These are phyloP conservation scores for Gentiana macrophylla DNA, from an alignment of 257 asterid species.

Conservation along the genomic window DNA sequence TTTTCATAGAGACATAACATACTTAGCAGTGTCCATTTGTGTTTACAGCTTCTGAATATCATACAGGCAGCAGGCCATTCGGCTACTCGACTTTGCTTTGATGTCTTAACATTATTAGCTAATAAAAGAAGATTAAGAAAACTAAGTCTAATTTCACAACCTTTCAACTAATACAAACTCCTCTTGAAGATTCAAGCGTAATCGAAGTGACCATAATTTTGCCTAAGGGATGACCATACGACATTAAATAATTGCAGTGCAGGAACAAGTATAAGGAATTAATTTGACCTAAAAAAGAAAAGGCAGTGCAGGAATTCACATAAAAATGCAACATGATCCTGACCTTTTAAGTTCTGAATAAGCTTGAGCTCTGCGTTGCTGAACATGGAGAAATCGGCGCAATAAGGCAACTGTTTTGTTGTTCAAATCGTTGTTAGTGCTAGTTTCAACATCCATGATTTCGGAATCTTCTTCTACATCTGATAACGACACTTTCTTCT, in stretches of 20 bases:
- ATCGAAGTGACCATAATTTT: neutral
- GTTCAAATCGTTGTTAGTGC: slow-evolving; percentile 1
- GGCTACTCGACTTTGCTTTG: no score
- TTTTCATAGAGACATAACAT: no score
- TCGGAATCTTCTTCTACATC: slow-evolving; percentile 26
- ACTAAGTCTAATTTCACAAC: neutral
- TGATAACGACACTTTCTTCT: slow-evolving; percentile 45
- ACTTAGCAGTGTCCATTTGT: no score
- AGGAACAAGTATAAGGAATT: no score
- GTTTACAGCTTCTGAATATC: no score
- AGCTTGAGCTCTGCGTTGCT: slow-evolving; percentile 83
- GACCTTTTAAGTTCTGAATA: slow-evolving; percentile 83
- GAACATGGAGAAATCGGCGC: slow-evolving; percentile 62
- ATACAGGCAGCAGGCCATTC: no score
- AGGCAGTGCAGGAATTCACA: neutral
- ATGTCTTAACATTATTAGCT: no score
- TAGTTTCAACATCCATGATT: slow-evolving; percentile 7
- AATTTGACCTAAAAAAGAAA: neutral
- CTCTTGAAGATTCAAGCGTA: no score
- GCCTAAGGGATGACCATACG: neutral
- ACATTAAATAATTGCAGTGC: neutral
- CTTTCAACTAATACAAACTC: neutral
- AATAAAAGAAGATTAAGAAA: no score
- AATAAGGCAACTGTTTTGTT: slow-evolving; percentile 33
- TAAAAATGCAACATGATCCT: neutral